These are phyloP conservation scores for Arxiozyma slooffiae DNA, from an alignment of 1,139 yeast genomes.

Conservation along the genomic window DNA sequence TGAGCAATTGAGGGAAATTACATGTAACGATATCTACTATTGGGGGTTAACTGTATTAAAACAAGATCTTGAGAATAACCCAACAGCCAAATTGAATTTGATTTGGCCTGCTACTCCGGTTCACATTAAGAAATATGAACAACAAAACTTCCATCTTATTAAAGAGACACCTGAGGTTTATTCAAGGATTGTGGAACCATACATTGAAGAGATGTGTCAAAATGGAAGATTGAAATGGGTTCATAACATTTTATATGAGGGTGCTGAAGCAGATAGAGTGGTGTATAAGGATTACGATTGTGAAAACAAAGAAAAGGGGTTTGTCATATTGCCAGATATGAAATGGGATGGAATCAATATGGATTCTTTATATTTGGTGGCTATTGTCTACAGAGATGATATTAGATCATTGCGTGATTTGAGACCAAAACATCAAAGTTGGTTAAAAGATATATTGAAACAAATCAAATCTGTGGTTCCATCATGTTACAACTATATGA, in stretches of 20 bases:
- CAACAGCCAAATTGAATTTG: conserved; percentile 64
- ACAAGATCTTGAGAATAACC: conserved; percentile 40
- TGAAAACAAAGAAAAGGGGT: conserved; percentile 43
- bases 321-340: conserved; percentile 67
- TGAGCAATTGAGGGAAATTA: conserved; percentile 38
- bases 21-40: conserved; percentile 68
- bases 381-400: conserved; percentile 62
- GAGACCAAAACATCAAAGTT: conserved; percentile 46
- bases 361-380: conserved; percentile 65
- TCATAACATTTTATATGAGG: conserved; percentile 67
- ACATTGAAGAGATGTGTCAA: conserved; percentile 67
- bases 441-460: conserved; percentile 40
- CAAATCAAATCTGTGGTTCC: conserved; percentile 42
- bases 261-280: conserved; percentile 75
- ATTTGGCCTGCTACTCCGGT: conserved; percentile 86
- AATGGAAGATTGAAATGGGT: conserved; percentile 78
- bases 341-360: conserved; percentile 81
- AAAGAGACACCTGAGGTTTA: conserved; percentile 78
- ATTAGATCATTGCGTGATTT: conserved; percentile 71
- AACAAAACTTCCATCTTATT: conserved; percentile 50
- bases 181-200: conserved; percentile 53
- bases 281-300: conserved; percentile 27
- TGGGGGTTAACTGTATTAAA: conserved; percentile 59
- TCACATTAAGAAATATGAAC: conserved; percentile 66
- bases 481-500: conserved; percentile 34